Percentiles rank a stretch among this genome's conserved stretches.
These are phyloP conservation scores for barley (Hordeum vulgare) DNA, from an alignment of 176 grass and related monocot genomes.

Conservation along the genomic window DNA sequence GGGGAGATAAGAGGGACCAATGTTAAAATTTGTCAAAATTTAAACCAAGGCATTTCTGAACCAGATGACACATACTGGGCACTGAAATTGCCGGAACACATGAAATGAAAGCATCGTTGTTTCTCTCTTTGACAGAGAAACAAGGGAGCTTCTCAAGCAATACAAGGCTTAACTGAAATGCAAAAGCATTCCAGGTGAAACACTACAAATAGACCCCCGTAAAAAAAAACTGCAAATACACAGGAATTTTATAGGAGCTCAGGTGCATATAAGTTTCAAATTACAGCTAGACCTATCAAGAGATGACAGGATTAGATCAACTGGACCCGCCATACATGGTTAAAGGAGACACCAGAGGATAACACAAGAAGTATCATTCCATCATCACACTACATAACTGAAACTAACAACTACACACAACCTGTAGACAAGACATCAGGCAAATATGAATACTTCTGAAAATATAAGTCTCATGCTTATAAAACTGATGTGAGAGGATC, in stretches of 20 bases:
- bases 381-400: slow-evolving; percentile 6
- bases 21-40: background rate
- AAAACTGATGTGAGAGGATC: slow-evolving; percentile 53
- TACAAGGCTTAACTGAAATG: slow-evolving; percentile 1
- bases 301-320: background rate
- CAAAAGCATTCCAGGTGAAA: background rate
- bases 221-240: background rate
- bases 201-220: no score
- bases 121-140: background rate
- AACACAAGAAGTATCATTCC: background rate
- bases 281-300: background rate
- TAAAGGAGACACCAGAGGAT: background rate
- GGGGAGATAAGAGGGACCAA: no score
- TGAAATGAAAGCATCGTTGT: background rate
- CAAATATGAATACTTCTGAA: background rate
- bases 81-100: background rate
- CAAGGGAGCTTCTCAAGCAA: background rate
- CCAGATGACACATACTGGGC: background rate
- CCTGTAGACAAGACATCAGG: background rate
- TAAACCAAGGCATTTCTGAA: background rate
- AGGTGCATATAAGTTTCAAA: background rate
- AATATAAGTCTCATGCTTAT: background rate
- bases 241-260: background rate
- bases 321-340: background rate
- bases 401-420: background rate